Evolutionary conservation across 2,329 filamentous ascomycete species (phyloP).

Genomic region (Botryotinia convoluta): DNA sequence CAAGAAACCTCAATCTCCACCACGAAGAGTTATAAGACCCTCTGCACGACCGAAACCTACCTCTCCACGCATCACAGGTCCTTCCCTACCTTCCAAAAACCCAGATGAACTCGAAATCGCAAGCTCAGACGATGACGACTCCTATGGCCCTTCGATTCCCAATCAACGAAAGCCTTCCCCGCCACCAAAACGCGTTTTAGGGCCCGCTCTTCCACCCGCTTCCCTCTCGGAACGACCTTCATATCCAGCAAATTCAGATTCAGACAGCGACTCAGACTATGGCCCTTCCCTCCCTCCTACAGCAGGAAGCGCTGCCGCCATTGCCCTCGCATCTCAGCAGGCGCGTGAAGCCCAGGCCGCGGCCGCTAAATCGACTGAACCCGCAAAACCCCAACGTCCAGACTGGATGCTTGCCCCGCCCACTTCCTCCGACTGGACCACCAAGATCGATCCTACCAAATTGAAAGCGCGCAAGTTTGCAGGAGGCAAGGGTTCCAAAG

Average conservation of each 20-base stretch:
- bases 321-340: constrained; percentile 5
- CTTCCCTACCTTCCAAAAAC: constrained; percentile 36
- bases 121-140: constrained; percentile 34
- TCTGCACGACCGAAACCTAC: constrained; percentile 39
- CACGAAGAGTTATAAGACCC: constrained; percentile 25
- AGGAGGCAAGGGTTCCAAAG: constrained; percentile 58
- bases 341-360: constrained; percentile 2
- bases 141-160: constrained; percentile 10
- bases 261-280: constrained; percentile 50
- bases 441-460: constrained; percentile 77
- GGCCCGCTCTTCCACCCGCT: constrained; percentile 45
- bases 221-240: constrained; percentile 42
- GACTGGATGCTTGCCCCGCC: constrained; percentile 81
- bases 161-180: not conserved
- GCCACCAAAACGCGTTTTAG: constrained; percentile 32
- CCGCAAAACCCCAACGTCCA: constrained; percentile 63
- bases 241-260: constrained; percentile 36
- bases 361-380: constrained; percentile 30
- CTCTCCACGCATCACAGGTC: constrained; percentile 29
- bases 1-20: constrained; percentile 22
- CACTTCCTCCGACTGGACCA: constrained; percentile 49
- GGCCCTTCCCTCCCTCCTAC: constrained; percentile 57
- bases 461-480: constrained; percentile 80
- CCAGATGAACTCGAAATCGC: constrained; percentile 48
- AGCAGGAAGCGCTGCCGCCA: constrained; percentile 32